These are phyloP conservation scores for Epichloe hybrida DNA, from an alignment of 2,329 filamentous ascomycete species.

Conservation along the genomic window DNA sequence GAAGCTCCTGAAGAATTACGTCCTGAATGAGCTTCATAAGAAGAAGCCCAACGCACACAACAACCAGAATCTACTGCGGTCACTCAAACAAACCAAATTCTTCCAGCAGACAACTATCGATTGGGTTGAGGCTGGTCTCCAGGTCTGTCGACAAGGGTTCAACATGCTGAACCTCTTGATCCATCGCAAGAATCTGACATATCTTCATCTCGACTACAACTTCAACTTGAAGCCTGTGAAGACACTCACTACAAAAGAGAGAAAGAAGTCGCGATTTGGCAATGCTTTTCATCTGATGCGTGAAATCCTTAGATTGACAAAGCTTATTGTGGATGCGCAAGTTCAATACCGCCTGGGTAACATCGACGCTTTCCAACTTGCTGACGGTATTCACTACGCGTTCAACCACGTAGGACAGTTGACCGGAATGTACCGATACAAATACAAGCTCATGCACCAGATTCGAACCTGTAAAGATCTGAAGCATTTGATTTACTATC, in stretches of 20 bases:
- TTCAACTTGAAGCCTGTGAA: slow-evolving; percentile 99
- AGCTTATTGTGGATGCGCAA: slow-evolving; percentile 95
- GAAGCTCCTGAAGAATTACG: slow-evolving; percentile 90
- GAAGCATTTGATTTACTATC: slow-evolving; percentile 98
- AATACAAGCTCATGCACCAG: slow-evolving; percentile 99
- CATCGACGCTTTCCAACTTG: slow-evolving; percentile 96
- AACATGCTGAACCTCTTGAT: slow-evolving; percentile 98
- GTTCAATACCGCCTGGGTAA: slow-evolving; percentile 96
- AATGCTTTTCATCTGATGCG: slow-evolving; percentile 99
- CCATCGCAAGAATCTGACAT: slow-evolving; percentile 95
- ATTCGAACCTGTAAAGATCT: slow-evolving; percentile 98
- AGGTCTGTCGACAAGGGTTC: slow-evolving; percentile 95
- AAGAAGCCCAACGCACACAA: slow-evolving; percentile 91
- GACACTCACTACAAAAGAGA: slow-evolving; percentile 94
- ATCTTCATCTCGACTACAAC: slow-evolving; percentile 97
- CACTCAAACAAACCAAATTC: slow-evolving; percentile 92
- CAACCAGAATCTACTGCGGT: slow-evolving; percentile 81
- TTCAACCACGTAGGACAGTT: slow-evolving; percentile 98
- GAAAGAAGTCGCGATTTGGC: slow-evolving; percentile 97
- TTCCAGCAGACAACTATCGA: slow-evolving; percentile 99
- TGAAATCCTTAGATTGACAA: slow-evolving; percentile 88
- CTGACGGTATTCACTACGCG: slow-evolving; percentile 96
- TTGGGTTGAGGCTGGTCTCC: slow-evolving; percentile 96
- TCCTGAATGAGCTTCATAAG: slow-evolving; percentile 93
- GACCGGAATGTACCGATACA: slow-evolving; percentile 99